phyloP scores from a whole-genome alignment of 2,329 filamentous ascomycete species.

The Neonectria faginata region DNA sequence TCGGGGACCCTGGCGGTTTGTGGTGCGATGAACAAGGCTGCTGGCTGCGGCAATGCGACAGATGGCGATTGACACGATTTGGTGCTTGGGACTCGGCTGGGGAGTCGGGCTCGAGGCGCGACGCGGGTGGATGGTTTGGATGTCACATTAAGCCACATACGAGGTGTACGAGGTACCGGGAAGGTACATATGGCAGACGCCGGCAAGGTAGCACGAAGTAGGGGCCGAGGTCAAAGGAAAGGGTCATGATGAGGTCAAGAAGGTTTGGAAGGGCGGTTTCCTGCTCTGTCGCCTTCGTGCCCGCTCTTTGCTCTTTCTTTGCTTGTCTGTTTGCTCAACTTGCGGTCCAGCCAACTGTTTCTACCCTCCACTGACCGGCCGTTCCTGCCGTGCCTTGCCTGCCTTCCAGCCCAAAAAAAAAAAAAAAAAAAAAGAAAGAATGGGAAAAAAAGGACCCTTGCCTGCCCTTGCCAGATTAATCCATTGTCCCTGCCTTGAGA shows the following conservation, averaged over 20 bases:
- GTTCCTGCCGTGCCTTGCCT: not conserved
- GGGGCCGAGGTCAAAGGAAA: not conserved
- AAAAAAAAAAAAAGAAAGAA: not conserved
- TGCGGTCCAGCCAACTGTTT: too few relatives aligned
- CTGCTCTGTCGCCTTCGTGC: not conserved
- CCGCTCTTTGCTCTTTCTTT: too few relatives aligned
- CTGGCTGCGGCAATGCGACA: slow-evolving; percentile 20
- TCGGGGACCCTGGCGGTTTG: not conserved
- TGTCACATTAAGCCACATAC: not conserved
- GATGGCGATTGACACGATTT: slow-evolving; percentile 21
- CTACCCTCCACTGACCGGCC: not conserved
- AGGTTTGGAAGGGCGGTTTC: not conserved
- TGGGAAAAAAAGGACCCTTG: not conserved
- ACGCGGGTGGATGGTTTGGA: not conserved
- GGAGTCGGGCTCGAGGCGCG: not conserved
- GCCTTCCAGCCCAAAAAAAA: not conserved
- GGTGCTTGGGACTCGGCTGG: slow-evolving; percentile 15
- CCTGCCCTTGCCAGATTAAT: not conserved
- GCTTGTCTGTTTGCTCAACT: too few relatives aligned
- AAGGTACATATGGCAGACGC: not conserved
- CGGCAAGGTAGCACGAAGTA: not conserved
- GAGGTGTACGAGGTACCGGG: not conserved
- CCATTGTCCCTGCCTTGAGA: not conserved
- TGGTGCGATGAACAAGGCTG: slow-evolving; percentile 23
- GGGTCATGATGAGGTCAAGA: not conserved